Base-by-base conservation (phyloP, 441 rosid genomes). In the Populus hybrid region DNA sequence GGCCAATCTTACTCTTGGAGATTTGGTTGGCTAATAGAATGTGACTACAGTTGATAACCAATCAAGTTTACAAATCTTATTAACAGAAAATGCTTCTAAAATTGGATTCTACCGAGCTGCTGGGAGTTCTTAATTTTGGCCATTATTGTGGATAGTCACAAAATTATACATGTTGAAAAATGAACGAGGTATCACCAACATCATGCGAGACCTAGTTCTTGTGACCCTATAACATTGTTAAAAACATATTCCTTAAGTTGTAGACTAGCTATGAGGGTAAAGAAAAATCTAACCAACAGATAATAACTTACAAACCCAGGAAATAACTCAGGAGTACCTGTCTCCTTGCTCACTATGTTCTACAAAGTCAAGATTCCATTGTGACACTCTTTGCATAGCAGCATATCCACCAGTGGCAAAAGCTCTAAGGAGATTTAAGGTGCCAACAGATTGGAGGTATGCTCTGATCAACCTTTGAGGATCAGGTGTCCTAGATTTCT, bases 401-500 rank as follows among this genome's bases (percentile, higher is more conserved):
- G 91, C 91, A 78, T 88, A 88, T 21, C 91, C 91, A 79, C 91
- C 89, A 38, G 88, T 87, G 14, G 91, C 89, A 70, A 88, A 88
- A 67, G 88, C 89, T 78, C 91, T 77, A 21, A 88, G 80, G 42
- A 88, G 88, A 83, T 87, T 88, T 84, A 88, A 73, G 32, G 91
- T 88, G 71, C 86, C 88, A 77, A 83, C 89, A 72, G 91, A 88
- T 69, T 88, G 91, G 34, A 81, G 79, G 78, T 88, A 88, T 8
- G 91, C 89, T 79, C 91, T 85, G 35, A 85, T 80, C 84, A 87
- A 64, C 78, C 89, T 88, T 74, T 88, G 89, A 59, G 91, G 91
- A 65, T 92, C 97, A 73, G 94, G 97, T 26, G 73, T 85, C 84
- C 97, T 88, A 4, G 93, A 84, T 68, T 89, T 86, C 84, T 90